phyloP scores from a whole-genome alignment of 2,329 filamentous ascomycete genomes.

The Pyrenophora tritici-repentis region DNA sequence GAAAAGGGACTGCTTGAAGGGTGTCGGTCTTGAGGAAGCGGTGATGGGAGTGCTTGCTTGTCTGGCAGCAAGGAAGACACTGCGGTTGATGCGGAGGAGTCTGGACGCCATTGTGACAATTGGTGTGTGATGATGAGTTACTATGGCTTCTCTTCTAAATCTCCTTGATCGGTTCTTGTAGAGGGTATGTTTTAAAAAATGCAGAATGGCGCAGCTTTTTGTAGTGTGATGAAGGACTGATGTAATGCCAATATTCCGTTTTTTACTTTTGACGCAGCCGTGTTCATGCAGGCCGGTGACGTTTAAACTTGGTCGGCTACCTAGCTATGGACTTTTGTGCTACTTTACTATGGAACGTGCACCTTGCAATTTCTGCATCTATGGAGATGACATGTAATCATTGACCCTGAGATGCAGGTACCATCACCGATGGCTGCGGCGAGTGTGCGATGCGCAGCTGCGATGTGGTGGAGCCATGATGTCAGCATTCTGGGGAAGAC shows the following conservation, averaged over 20 bases:
- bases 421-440: slow-evolving; percentile 12
- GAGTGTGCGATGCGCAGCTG: slow-evolving; percentile 7
- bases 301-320: slow-evolving; percentile 7
- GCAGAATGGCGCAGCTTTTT: neutral
- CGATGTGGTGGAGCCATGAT: slow-evolving; percentile 15
- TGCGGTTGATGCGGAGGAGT: slow-evolving; percentile 9
- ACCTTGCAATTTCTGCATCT: slow-evolving; percentile 9
- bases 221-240: slow-evolving; percentile 9
- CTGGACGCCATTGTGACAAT: slow-evolving; percentile 9
- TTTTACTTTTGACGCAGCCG: neutral
- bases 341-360: neutral
- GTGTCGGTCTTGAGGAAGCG: neutral
- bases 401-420: slow-evolving; percentile 12
- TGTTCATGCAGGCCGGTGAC: slow-evolving; percentile 1
- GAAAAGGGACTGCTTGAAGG: neutral
- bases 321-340: neutral
- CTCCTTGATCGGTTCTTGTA: too few relatives aligned
- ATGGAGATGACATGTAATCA: slow-evolving; percentile 6
- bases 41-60: neutral
- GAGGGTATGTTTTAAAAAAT: neutral
- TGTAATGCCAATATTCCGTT: slow-evolving; percentile 7
- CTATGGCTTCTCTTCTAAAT: neutral
- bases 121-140: neutral
- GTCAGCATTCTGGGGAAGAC: slow-evolving; percentile 11
- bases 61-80: slow-evolving; percentile 1